Conservation (phyloP, 805 yeast genomes). For the Hanseniaspora osmophila region DNA sequence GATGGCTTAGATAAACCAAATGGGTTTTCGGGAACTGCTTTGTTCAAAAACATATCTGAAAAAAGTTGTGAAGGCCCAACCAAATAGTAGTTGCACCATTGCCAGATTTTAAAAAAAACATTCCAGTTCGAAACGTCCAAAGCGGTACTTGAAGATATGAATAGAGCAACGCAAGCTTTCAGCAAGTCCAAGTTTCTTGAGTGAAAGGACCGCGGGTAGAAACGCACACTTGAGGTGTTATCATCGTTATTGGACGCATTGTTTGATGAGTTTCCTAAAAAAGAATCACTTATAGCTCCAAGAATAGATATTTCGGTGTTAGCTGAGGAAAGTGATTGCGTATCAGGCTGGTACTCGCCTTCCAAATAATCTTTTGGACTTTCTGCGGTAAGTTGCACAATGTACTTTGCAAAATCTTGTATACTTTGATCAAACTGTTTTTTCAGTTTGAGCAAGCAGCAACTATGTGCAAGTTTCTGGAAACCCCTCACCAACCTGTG, state of each 20-base stretch:
- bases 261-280: constrained; percentile 7
- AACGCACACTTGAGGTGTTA: constrained; percentile 3
- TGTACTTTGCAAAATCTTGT: constrained; percentile 30
- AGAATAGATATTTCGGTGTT: constrained; percentile 6
- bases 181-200: constrained; percentile 63
- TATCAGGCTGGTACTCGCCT: too few species aligned
- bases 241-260: background rate
- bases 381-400: constrained; percentile 27
- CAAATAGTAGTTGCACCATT: constrained; percentile 65
- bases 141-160: constrained; percentile 68
- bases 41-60: constrained; percentile 20
- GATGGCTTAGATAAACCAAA: constrained; percentile 34
- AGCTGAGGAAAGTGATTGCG: too few species aligned
- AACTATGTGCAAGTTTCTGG: constrained; percentile 69
- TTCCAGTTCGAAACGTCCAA: constrained; percentile 52
- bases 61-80: constrained; percentile 40
- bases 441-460: constrained; percentile 55
- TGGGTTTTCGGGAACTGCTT: constrained; percentile 27
- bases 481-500: constrained; percentile 54
- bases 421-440: constrained; percentile 46
- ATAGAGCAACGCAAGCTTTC: constrained; percentile 64
- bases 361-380: constrained; percentile 13
- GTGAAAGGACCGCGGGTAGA: constrained; percentile 35
- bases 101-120: constrained; percentile 45
- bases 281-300: constrained; percentile 14